Conservation (phyloP, 305 asterid species). For the Solanum hybrid region DNA sequence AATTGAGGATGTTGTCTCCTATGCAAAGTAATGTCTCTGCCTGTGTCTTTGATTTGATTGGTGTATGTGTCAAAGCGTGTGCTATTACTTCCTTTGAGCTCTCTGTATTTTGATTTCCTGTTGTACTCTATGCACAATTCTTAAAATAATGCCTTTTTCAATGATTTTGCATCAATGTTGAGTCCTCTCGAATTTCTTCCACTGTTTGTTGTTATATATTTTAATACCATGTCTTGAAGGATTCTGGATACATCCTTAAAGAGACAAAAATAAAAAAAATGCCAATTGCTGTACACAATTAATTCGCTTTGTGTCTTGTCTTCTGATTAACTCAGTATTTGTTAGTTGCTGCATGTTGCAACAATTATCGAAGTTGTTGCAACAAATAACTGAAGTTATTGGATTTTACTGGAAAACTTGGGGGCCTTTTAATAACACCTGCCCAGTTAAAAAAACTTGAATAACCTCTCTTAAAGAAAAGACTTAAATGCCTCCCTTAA, state of each 20-base stretch:
- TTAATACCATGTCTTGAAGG: background rate
- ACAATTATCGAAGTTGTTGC: background rate
- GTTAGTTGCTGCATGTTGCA: background rate
- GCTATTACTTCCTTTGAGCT: background rate
- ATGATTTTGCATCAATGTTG: background rate
- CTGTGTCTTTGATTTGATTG: background rate
- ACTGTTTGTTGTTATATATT: background rate
- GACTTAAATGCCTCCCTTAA: background rate
- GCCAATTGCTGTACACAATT: background rate
- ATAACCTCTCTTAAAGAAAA: background rate
- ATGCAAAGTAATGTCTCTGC: background rate
- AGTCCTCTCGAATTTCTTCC: background rate
- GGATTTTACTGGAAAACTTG: background rate
- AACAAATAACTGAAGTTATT: background rate
- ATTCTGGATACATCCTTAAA: background rate
- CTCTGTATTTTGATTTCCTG: background rate
- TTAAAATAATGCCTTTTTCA: background rate
- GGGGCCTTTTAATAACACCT: too few relatives aligned
- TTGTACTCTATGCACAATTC: background rate
- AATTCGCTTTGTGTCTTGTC: too few relatives aligned
- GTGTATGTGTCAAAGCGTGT: background rate
- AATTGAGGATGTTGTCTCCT: background rate
- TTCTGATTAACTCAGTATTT: background rate
- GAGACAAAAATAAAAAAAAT: background rate
- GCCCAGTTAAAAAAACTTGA: too few relatives aligned